These are phyloP conservation scores for Staphylotrichum tortipilum DNA, from an alignment of 495 filamentous ascomycete species.

Conservation along the genomic window DNA sequence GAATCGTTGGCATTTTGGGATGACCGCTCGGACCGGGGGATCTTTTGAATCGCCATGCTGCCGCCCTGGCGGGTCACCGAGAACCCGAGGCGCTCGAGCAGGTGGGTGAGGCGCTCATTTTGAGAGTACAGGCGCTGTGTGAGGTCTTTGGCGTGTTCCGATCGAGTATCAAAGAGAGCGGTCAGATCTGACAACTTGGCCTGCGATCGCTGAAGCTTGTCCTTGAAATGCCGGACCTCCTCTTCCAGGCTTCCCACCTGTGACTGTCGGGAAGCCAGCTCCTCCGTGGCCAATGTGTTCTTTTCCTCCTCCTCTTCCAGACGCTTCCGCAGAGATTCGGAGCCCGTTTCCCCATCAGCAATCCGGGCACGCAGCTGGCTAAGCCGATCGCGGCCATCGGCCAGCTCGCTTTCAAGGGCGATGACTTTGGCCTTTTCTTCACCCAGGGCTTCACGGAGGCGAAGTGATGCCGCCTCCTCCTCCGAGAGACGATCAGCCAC, in stretches of 20 bases:
- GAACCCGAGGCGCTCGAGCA: conserved; percentile 82
- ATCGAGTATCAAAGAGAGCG: conserved; percentile 53
- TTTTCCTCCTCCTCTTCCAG: conserved; percentile 62
- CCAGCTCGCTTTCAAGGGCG: conserved; percentile 54
- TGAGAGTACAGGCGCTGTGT: conserved; percentile 71
- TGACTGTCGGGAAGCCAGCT: conserved; percentile 57
- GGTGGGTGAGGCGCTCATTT: conserved; percentile 62
- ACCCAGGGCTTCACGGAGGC: conserved; percentile 42
- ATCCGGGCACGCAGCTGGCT: conserved; percentile 57
- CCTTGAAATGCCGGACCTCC: conserved; percentile 52
- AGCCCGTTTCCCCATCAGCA: conserved; percentile 69
- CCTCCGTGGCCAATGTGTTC: conserved; percentile 49
- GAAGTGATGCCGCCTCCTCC: conserved; percentile 33
- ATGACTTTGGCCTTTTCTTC: conserved; percentile 50
- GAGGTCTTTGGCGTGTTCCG: conserved; percentile 64
- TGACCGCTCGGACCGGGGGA: conserved; percentile 55
- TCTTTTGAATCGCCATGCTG: conserved; percentile 65
- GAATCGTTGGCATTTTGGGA: conserved; percentile 46
- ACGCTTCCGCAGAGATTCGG: conserved; percentile 62
- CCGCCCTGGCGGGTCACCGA: conserved; percentile 65
- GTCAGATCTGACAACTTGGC: conserved; percentile 42
- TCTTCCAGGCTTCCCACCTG: conserved; percentile 59
- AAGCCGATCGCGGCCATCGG: conserved; percentile 57
- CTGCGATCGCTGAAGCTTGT: conserved; percentile 44
- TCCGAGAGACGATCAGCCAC: conserved; percentile 42